Percentiles rank a stretch among this genome's conserved stretches.
Evolutionary conservation across 768 basidiomycete genomes (phyloP).

Genomic region (Hericium alpestre): DNA sequence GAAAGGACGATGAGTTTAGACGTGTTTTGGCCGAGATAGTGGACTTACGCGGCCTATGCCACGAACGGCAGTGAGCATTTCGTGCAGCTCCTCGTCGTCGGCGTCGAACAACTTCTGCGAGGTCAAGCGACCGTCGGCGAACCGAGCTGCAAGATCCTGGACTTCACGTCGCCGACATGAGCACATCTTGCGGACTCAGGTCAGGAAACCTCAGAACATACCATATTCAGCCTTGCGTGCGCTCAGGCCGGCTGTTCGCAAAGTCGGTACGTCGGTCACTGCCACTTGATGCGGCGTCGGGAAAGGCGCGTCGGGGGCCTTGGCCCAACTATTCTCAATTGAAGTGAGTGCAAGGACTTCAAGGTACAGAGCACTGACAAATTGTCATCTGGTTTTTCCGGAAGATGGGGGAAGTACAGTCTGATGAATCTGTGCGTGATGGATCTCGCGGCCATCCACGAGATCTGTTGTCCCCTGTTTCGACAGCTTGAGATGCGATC

Average conservation of each 20-base stretch:
- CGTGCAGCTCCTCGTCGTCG: conserved; percentile 64
- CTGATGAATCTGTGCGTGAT: conserved; percentile 73
- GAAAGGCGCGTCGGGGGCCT: conserved; percentile 30
- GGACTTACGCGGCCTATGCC: conserved; percentile 64
- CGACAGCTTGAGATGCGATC: not conserved
- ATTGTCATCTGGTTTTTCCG: conserved; percentile 52
- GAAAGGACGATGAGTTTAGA: not conserved
- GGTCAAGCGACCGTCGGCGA: conserved; percentile 71
- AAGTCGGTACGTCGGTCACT: conserved; percentile 40
- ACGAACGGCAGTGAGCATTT: conserved; percentile 66
- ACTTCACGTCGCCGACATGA: conserved; percentile 31
- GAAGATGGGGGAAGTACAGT: conserved; percentile 62
- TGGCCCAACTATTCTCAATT: conserved; percentile 4
- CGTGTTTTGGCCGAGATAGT: not conserved
- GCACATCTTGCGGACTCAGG: not conserved
- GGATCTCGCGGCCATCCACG: conserved; percentile 77
- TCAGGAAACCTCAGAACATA: conserved; percentile 23
- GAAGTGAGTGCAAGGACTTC: conserved; percentile 5
- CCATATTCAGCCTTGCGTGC: conserved; percentile 83
- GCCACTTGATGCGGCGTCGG: conserved; percentile 65
- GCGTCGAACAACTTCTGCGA: conserved; percentile 61
- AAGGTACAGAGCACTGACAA: conserved; percentile 24
- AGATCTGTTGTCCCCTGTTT: conserved; percentile 66
- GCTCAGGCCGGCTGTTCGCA: conserved; percentile 71
- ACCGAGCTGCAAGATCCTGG: conserved; percentile 66